phyloP scores from a whole-genome alignment of 148 eudicot genomes.

The Rhododendron ferrugineum region DNA sequence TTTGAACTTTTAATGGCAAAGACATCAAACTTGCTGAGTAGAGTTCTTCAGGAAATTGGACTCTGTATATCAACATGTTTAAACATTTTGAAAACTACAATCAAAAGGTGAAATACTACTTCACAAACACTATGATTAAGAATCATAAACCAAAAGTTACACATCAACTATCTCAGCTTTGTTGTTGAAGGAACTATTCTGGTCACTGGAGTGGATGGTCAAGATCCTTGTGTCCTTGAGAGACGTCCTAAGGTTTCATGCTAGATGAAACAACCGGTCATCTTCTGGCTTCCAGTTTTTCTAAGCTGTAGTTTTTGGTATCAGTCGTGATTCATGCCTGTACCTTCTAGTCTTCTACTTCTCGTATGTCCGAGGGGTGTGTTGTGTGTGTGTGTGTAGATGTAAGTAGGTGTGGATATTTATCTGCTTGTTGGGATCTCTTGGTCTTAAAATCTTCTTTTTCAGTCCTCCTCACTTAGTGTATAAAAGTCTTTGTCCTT shows the following conservation, averaged over 20 bases:
- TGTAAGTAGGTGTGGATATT: not conserved
- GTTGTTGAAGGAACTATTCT: not conserved
- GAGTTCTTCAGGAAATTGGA: not conserved
- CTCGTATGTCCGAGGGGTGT: not conserved
- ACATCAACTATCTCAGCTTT: not conserved
- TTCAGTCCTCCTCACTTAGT: not conserved
- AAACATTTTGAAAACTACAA: not conserved
- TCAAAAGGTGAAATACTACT: not conserved
- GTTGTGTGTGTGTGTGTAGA: not conserved
- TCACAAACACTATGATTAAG: not conserved
- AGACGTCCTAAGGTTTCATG: not conserved
- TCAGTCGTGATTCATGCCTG: not conserved
- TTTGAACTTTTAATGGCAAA: not conserved
- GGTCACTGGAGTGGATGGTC: not conserved
- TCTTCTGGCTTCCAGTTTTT: not conserved
- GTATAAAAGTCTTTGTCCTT: not conserved
- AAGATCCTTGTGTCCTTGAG: not conserved
- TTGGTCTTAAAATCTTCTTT: not conserved
- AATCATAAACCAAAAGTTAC: not conserved
- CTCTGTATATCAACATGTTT: not conserved
- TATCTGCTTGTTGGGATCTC: not conserved
- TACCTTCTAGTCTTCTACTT: not conserved
- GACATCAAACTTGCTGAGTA: not conserved
- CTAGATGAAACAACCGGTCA: not conserved
- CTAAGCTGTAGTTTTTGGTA: not conserved